Base-by-base conservation (phyloP, 768 basidiomycete species). In the Lactarius pseudohatsudake region DNA sequence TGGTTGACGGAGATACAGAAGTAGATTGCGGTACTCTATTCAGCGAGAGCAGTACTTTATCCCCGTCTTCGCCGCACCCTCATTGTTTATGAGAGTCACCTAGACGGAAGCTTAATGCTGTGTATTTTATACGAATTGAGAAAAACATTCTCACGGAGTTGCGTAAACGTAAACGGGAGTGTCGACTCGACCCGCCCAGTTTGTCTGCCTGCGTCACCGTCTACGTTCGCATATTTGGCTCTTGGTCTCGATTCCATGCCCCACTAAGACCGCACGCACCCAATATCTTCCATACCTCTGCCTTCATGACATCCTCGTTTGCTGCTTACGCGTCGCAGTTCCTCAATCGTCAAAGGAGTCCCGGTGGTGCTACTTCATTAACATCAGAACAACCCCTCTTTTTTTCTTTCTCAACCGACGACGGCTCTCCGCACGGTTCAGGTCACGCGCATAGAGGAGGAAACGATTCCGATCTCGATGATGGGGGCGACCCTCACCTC, bases 331-430 rank as follows among this genome's bases (percentile, higher is more conserved):
- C 91, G 59, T 92, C 91, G 54, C 90, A 91, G 72, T 92, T 91
- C 74, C 80, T 92, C 75, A 86, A 82, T 74, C 82, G 84, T 70
- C 86, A 85, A 72, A 81, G 78, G 65, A 79, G 80, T 63, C 74
- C 69, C 26, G 34, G 60, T 26, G 62, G 43, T 34, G 72, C 75
- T 64, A 80, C 84, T 43, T 84, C 82, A 71, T 77, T 84, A 72
- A 82, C 85, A 26, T 86, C 86, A 45, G 81, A 80, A 43, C 90
- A 91, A 77, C 91, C 92, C 62, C 84, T 94, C 76, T 94, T 94
- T 81, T 94, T 90, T 81, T 93, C 91, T 22, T 92, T 93, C 76
- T 87, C 87, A 55, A 91, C 90, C 69, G 89, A 91, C 78, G 82
- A 86, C 62, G 89, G 82, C 62, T 66, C 65, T 3, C 86, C 81